phyloP scores from a whole-genome alignment of 139 green algal species.

The Ettlia oleoabundans region DNA sequence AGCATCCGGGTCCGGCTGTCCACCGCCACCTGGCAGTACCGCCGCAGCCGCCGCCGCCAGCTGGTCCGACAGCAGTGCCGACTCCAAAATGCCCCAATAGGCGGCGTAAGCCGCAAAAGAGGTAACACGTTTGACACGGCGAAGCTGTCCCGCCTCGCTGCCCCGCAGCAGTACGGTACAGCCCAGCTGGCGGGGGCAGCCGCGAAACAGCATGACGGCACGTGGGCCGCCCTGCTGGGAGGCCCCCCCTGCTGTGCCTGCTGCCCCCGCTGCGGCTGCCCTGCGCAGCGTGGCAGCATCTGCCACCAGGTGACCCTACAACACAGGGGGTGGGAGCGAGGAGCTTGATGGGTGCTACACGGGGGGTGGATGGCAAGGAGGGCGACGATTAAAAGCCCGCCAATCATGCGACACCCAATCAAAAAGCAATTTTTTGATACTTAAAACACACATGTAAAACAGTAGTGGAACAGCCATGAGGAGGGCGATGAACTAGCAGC shows the following conservation, averaged over 20 bases:
- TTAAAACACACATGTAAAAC: no score
- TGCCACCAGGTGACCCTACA: conserved; percentile 29
- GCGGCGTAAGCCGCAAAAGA: conserved; percentile 73
- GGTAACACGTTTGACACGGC: conserved; percentile 52
- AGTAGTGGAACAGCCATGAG: no score
- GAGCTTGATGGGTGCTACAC: no score
- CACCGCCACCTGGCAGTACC: conserved; percentile 6
- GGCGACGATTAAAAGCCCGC: no score
- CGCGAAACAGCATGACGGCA: conserved; percentile 82
- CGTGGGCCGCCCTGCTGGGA: neutral
- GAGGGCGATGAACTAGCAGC: no score
- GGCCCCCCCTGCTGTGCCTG: neutral
- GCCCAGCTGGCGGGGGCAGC: conserved; percentile 66
- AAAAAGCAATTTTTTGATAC: no score
- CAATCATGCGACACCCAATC: no score
- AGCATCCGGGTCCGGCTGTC: neutral
- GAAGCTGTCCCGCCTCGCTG: conserved; percentile 46
- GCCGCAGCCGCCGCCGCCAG: conserved; percentile 36
- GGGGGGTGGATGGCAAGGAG: no score
- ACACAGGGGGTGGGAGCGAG: neutral
- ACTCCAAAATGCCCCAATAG: conserved; percentile 69
- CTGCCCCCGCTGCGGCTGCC: no score
- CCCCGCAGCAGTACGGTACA: conserved; percentile 79
- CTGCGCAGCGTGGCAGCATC: neutral
- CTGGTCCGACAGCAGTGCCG: conserved; percentile 70